phyloP scores from a whole-genome alignment of 495 filamentous ascomycete genomes.

The Talaromyces nanjingensis region DNA sequence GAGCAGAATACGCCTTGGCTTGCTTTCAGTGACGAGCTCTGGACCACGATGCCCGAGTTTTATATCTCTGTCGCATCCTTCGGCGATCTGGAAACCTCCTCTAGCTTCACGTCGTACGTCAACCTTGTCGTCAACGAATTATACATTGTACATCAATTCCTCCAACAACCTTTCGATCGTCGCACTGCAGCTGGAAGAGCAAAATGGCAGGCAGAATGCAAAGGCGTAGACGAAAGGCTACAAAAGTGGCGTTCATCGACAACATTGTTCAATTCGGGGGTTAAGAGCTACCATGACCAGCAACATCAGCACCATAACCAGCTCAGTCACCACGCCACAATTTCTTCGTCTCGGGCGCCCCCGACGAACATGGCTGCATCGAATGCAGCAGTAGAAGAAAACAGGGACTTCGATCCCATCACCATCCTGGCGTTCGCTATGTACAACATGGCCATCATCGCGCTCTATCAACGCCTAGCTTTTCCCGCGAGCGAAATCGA shows the following conservation, averaged over 20 bases:
- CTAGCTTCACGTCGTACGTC: slow-evolving; percentile 15
- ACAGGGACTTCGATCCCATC: slow-evolving; percentile 6
- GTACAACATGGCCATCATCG: slow-evolving; percentile 19
- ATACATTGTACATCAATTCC: slow-evolving; percentile 21
- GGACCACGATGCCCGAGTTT: too few species aligned
- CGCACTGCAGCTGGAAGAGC: slow-evolving; percentile 16
- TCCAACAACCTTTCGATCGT: slow-evolving; percentile 21
- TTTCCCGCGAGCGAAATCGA: slow-evolving; percentile 14
- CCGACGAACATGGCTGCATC: background rate
- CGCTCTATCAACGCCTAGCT: slow-evolving; percentile 19
- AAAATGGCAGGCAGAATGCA: slow-evolving; percentile 23
- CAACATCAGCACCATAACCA: too few species aligned
- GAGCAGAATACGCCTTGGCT: too few species aligned
- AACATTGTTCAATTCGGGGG: background rate
- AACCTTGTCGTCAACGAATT: slow-evolving; percentile 22
- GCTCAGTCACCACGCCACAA: too few species aligned
- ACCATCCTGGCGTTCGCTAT: slow-evolving; percentile 19
- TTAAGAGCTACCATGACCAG: too few species aligned
- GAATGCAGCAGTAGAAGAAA: slow-evolving; percentile 4
- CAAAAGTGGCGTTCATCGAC: slow-evolving; percentile 19
- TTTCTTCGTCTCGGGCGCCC: background rate
- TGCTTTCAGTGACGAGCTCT: too few species aligned
- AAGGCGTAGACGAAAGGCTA: slow-evolving; percentile 19
- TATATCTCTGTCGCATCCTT: too few species aligned
- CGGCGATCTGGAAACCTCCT: background rate